These are phyloP conservation scores for Chiua virens DNA, from an alignment of 768 basidiomycete species.

Conservation along the genomic window DNA sequence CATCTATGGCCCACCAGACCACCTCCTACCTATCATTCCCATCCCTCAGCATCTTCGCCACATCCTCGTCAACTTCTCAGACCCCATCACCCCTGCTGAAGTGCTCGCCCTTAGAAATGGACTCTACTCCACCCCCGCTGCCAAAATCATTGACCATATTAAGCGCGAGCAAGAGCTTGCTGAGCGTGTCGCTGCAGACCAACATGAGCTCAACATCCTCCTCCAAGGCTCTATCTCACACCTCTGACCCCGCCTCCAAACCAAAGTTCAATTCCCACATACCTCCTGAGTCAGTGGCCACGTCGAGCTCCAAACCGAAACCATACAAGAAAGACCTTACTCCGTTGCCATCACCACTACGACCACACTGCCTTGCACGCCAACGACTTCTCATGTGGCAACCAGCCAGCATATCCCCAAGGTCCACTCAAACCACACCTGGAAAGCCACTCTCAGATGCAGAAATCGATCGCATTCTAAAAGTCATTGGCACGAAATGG, in stretches of 20 bases:
- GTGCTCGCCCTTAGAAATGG: neutral
- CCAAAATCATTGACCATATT: neutral
- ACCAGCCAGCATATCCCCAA: too few species aligned
- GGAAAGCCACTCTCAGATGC: neutral
- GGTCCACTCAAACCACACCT: too few species aligned
- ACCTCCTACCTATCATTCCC: conserved; percentile 5
- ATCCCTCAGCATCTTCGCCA: neutral
- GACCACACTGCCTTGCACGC: neutral
- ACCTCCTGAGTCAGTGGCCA: too few species aligned
- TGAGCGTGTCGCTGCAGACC: too few species aligned
- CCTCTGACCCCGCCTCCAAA: too few species aligned
- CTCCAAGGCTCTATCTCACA: too few species aligned
- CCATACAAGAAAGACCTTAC: conserved; percentile 5
- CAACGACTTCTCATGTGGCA: neutral
- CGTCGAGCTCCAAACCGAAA: neutral
- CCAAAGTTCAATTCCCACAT: too few species aligned
- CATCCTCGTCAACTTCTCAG: neutral
- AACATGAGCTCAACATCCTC: too few species aligned
- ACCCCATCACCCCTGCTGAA: neutral
- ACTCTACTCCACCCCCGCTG: neutral
- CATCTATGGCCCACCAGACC: neutral
- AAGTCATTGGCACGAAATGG: conserved; percentile 28
- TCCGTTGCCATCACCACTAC: neutral
- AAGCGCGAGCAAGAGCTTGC: too few species aligned
- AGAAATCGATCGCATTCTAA: conserved; percentile 25